Conservation (phyloP, 2,329 filamentous ascomycete genomes). For the Trichoderma sp. region DNA sequence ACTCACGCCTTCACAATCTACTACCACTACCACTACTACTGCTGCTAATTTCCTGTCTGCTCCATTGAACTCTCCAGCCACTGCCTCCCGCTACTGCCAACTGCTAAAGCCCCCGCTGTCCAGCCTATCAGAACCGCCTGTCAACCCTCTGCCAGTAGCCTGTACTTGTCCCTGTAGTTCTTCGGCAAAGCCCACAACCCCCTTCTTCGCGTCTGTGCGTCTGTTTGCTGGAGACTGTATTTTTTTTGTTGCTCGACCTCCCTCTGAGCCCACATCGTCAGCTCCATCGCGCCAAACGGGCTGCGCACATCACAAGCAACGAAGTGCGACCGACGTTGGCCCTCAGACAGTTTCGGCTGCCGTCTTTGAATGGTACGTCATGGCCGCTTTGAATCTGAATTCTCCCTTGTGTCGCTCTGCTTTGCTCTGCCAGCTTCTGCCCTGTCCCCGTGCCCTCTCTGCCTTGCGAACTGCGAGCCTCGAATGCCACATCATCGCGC, state of each 20-base stretch:
- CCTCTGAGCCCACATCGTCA: constrained; percentile 23
- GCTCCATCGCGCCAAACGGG: constrained; percentile 21
- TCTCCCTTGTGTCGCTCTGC: not conserved
- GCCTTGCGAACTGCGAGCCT: not conserved
- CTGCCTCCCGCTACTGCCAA: not conserved
- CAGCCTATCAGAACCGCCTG: constrained; percentile 20
- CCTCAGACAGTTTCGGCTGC: constrained; percentile 9
- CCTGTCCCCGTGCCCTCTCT: not conserved
- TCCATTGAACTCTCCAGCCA: not conserved
- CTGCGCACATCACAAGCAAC: constrained; percentile 17
- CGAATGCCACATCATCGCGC: constrained; percentile 3
- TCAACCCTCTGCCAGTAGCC: not conserved
- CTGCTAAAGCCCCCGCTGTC: not conserved
- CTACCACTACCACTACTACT: not conserved
- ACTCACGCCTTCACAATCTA: not conserved
- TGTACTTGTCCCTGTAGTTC: constrained; percentile 2
- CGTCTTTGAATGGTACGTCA: constrained; percentile 23
- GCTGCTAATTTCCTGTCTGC: not conserved
- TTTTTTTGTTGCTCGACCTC: constrained; percentile 17
- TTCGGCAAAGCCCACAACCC: constrained; percentile 8
- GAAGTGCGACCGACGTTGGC: constrained; percentile 21
- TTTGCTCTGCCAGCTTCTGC: not conserved
- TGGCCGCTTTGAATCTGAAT: not conserved
- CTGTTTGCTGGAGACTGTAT: constrained; percentile 14
- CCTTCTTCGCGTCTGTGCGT: constrained; percentile 22